phyloP scores from a whole-genome alignment of 768 basidiomycete genomes.

The Solioccasus polychromus region DNA sequence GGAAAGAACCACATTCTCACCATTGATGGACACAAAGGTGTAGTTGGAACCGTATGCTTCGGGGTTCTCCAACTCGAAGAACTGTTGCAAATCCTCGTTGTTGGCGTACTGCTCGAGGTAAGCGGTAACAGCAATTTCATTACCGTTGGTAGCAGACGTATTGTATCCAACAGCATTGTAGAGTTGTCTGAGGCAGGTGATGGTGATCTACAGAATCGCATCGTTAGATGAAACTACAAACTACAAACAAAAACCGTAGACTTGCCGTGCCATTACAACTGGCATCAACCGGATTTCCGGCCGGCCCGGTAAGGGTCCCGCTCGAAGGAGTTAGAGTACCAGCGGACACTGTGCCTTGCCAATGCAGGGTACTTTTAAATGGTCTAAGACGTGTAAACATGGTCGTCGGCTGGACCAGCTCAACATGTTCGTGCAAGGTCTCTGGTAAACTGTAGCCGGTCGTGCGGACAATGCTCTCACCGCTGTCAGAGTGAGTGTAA shows the following conservation, averaged over 20 bases:
- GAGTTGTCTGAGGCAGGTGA: no score
- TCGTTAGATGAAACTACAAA: background rate
- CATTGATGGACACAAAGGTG: constrained; percentile 50
- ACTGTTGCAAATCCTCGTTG: constrained; percentile 44
- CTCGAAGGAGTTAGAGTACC: background rate
- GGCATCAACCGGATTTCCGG: constrained; percentile 11
- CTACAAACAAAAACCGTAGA: background rate
- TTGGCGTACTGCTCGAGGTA: constrained; percentile 55
- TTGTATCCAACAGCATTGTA: constrained; percentile 46
- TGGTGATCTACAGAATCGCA: constrained; percentile 36
- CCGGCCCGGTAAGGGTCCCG: constrained; percentile 22
- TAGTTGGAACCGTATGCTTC: constrained; percentile 48
- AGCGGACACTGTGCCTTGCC: constrained; percentile 15
- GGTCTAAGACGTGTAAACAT: constrained; percentile 35
- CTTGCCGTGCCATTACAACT: constrained; percentile 40
- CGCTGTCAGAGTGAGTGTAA: constrained; percentile 52
- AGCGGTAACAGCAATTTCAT: constrained; percentile 51
- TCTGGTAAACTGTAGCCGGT: constrained; percentile 63
- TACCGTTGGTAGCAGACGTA: constrained; percentile 37
- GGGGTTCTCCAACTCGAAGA: constrained; percentile 46
- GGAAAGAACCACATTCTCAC: constrained; percentile 32
- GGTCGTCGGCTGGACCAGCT: constrained; percentile 45
- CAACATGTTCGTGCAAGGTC: constrained; percentile 54
- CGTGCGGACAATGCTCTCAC: constrained; percentile 56
- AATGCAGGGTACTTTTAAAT: constrained; percentile 39